Percentiles rank a stretch among this genome's conserved stretches.
Evolutionary conservation across 495 filamentous ascomycete genomes (phyloP).

Genomic region (Hypoxylon perforatum): DNA sequence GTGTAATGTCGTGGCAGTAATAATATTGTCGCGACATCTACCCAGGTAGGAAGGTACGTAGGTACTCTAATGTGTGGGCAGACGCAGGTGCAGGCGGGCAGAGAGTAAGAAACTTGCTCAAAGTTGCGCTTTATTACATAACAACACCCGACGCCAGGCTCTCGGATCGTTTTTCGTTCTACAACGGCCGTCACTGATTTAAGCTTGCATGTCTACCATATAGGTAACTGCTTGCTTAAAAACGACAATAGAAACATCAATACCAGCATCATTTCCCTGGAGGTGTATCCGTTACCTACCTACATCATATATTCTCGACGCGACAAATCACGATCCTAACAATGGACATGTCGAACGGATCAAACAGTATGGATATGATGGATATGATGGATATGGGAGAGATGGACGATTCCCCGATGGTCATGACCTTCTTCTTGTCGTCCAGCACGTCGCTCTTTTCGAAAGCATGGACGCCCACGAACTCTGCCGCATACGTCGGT

Average conservation of each 20-base stretch:
- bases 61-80: no score
- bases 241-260: no score
- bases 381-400: slow-evolving; percentile 30
- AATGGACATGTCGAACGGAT: slow-evolving; percentile 24
- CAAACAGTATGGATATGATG: slow-evolving; percentile 28
- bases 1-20: no score
- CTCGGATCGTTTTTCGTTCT: not conserved
- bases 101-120: slow-evolving; percentile 24
- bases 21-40: no score
- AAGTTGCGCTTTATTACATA: slow-evolving; percentile 14
- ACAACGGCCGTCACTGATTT: not conserved
- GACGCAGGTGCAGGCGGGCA: no score
- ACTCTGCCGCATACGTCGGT: slow-evolving; percentile 72
- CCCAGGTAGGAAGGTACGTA: no score
- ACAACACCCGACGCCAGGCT: slow-evolving; percentile 3
- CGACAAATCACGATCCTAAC: not conserved
- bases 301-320: not conserved
- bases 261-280: no score
- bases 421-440: slow-evolving; percentile 66
- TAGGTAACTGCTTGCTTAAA: no score
- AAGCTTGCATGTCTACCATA: not conserved
- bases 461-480: slow-evolving; percentile 70
- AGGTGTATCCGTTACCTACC: no score
- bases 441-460: slow-evolving; percentile 74
- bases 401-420: slow-evolving; percentile 30